Percentiles rank a stretch among this genome's conserved stretches.
Conservation (phyloP, 2,329 filamentous ascomycete genomes). For the Fusarium tanahbumbuense region DNA sequence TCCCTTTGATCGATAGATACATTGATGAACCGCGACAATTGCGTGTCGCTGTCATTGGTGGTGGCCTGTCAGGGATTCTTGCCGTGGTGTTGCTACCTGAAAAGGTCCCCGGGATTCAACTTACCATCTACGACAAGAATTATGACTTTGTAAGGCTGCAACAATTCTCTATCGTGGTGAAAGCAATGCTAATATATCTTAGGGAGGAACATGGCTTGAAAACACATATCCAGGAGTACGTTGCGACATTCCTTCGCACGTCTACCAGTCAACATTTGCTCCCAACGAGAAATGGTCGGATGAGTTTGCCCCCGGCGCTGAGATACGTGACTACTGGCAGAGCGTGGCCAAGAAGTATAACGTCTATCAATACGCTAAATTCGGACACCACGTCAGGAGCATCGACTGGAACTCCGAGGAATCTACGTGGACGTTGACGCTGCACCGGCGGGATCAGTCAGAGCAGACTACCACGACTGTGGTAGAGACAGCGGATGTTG, state of each 20-base stretch:
- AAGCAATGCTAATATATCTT: background rate
- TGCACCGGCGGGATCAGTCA: background rate
- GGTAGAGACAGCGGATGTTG: conserved; percentile 59
- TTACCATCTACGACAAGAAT: background rate
- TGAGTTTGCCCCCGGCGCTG: conserved; percentile 71
- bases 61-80: background rate
- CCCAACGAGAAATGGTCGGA: conserved; percentile 76
- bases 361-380: conserved; percentile 62
- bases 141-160: background rate
- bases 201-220: conserved; percentile 57
- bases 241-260: conserved; percentile 75
- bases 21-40: background rate
- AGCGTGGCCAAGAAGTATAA: conserved; percentile 69
- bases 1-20: background rate
- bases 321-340: conserved; percentile 76
- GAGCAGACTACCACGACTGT: background rate
- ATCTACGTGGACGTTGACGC: conserved; percentile 56
- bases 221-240: conserved; percentile 70
- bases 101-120: background rate
- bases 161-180: no score
- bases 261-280: conserved; percentile 74
- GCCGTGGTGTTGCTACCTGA: background rate
- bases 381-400: background rate
- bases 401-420: background rate
- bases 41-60: conserved; percentile 1